Conservation (phyloP, 1,284 basidiomycete genomes). For the Pseudozyma hubeiensis region DNA sequence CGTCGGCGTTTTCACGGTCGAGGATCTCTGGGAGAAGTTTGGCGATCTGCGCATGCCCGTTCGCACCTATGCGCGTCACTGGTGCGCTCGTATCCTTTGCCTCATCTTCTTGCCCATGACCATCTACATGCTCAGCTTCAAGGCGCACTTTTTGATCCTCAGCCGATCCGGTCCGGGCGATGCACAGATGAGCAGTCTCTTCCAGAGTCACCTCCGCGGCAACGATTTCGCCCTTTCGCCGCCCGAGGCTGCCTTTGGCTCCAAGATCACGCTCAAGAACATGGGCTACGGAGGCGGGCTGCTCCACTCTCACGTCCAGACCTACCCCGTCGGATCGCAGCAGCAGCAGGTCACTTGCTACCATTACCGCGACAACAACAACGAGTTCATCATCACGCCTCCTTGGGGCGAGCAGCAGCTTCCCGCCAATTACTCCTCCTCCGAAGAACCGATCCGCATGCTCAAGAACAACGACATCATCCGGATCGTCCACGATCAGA, state of each 20-base stretch:
- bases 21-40: constrained; percentile 98
- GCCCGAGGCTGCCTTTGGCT: constrained; percentile 85
- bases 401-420: constrained; percentile 76
- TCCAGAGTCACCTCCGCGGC: constrained; percentile 95
- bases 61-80: constrained; percentile 87
- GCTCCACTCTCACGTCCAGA: constrained; percentile 94
- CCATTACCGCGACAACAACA: constrained; percentile 99
- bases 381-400: constrained; percentile 87
- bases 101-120: constrained; percentile 89
- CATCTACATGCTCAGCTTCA: constrained; percentile 94
- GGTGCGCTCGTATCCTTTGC: constrained; percentile 86
- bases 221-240: constrained; percentile 82
- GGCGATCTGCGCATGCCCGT: constrained; percentile 92
- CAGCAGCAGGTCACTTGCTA: constrained; percentile 99
- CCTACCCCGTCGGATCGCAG: constrained; percentile 88
- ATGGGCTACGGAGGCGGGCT: constrained; percentile 97
- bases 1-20: constrained; percentile 94
- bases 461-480: constrained; percentile 82
- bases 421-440: constrained; percentile 47
- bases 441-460: constrained; percentile 71
- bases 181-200: constrained; percentile 97
- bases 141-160: constrained; percentile 92
- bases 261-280: constrained; percentile 93
- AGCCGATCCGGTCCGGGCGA: constrained; percentile 95
- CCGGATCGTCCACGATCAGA: constrained; percentile 83